phyloP scores from a whole-genome alignment of 495 filamentous ascomycete species.

The Penicillium taxi region DNA sequence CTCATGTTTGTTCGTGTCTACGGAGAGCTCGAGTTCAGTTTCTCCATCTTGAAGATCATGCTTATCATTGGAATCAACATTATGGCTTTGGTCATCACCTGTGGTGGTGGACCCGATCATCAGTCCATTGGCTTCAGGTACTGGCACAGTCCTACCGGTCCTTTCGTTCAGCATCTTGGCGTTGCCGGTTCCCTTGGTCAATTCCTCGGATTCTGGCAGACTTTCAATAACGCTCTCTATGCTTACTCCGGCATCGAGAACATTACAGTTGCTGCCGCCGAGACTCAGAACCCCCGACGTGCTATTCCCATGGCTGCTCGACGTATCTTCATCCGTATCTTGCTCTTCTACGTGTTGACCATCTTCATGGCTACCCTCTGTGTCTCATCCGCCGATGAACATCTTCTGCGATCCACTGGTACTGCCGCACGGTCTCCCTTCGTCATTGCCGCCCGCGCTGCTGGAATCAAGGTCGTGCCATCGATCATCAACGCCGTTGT shows the following conservation, averaged over 20 bases:
- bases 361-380: conserved; percentile 39
- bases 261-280: conserved; percentile 42
- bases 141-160: conserved; percentile 18
- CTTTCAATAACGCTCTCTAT: conserved; percentile 49
- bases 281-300: conserved; percentile 27
- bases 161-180: conserved; percentile 17
- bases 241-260: conserved; percentile 48
- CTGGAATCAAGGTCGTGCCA: conserved; percentile 36
- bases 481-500: conserved; percentile 45
- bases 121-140: conserved; percentile 15
- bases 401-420: conserved; percentile 34
- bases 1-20: conserved; percentile 37
- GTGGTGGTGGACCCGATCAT: conserved; percentile 15
- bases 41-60: conserved; percentile 39
- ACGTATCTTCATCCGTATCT: conserved; percentile 33
- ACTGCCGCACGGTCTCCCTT: conserved; percentile 42
- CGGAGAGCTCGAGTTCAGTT: conserved; percentile 40
- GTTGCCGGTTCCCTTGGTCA: conserved; percentile 12
- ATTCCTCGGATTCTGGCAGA: conserved; percentile 47
- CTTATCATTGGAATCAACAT: conserved; percentile 42
- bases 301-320: conserved; percentile 34
- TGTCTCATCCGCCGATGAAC: conserved; percentile 36
- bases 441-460: conserved; percentile 41
- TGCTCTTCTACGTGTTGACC: conserved; percentile 36
- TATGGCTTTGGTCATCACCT: conserved; percentile 31